Conservation (phyloP, 1,284 basidiomycete species). For the Coniophora puteana region DNA sequence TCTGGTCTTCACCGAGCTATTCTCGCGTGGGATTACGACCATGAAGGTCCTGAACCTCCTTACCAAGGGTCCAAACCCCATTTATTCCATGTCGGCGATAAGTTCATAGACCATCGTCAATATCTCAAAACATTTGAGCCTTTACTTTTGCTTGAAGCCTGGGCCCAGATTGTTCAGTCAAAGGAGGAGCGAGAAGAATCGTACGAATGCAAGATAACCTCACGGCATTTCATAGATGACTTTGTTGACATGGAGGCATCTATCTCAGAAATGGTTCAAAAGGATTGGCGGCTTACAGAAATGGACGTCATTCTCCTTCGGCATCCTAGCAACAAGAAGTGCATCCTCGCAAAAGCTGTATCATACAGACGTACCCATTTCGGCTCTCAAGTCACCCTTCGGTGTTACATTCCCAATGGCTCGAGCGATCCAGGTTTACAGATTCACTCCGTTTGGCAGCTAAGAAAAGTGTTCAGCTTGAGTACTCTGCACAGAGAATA, state of each 20-base stretch:
- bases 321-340: conserved; percentile 45
- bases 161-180: conserved; percentile 83
- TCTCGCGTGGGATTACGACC: conserved; percentile 84
- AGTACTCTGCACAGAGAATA: conserved; percentile 93
- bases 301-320: conserved; percentile 76
- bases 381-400: conserved; percentile 48
- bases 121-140: conserved; percentile 84
- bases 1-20: conserved; percentile 78
- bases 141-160: conserved; percentile 87
- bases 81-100: conserved; percentile 53
- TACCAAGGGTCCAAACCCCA: conserved; percentile 32
- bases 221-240: conserved; percentile 65
- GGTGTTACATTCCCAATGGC: conserved; percentile 43
- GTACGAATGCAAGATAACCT: conserved; percentile 56
- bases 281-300: conserved; percentile 76
- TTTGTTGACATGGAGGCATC: conserved; percentile 73
- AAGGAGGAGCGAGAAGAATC: conserved; percentile 60
- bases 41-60: conserved; percentile 60
- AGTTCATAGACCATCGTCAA: conserved; percentile 63
- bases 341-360: conserved; percentile 76
- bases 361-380: conserved; percentile 52
- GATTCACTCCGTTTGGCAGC: conserved; percentile 65
- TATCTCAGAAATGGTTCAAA: conserved; percentile 52
- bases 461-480: conserved; percentile 84
- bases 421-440: conserved; percentile 54